Conservation (phyloP, 768 basidiomycete genomes). For the Boletus sp. region DNA sequence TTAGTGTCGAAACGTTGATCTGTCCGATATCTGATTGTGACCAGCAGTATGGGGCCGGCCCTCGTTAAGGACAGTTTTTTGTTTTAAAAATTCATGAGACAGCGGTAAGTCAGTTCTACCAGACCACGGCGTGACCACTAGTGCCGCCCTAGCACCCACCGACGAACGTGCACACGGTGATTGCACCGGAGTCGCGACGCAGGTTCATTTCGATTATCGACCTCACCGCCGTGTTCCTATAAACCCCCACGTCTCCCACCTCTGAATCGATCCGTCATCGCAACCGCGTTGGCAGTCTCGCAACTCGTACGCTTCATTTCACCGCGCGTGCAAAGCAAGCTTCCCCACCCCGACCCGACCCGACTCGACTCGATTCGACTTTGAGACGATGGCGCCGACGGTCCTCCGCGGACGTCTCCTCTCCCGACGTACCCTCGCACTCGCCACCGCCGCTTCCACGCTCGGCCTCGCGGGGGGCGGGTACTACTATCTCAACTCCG, state of each 20-base stretch:
- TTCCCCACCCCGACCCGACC: not conserved
- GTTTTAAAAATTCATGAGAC: not conserved
- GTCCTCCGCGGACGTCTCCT: conserved; percentile 35
- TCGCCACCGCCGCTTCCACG: conserved; percentile 53
- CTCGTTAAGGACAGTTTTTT: too few relatives aligned
- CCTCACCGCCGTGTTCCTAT: not conserved
- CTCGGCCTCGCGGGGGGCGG: conserved; percentile 52
- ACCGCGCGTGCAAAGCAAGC: too few relatives aligned
- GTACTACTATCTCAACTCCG: conserved; percentile 72
- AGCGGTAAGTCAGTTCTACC: not conserved
- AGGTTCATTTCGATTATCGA: too few relatives aligned
- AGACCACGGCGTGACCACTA: not conserved
- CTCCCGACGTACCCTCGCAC: conserved; percentile 53
- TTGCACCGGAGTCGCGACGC: not conserved
- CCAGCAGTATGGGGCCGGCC: too few relatives aligned
- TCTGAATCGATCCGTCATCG: too few relatives aligned
- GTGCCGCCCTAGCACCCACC: too few relatives aligned
- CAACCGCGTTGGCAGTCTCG: too few relatives aligned
- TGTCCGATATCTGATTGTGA: not conserved
- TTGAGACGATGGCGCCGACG: conserved; percentile 3
- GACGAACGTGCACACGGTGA: conserved; percentile 2
- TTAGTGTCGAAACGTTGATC: too few relatives aligned
- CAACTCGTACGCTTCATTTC: too few relatives aligned
- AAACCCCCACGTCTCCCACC: not conserved
- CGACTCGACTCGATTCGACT: not conserved